These are phyloP conservation scores for Trypanosoma theileri DNA, from an alignment of 208 protist genomes.

Conservation along the genomic window DNA sequence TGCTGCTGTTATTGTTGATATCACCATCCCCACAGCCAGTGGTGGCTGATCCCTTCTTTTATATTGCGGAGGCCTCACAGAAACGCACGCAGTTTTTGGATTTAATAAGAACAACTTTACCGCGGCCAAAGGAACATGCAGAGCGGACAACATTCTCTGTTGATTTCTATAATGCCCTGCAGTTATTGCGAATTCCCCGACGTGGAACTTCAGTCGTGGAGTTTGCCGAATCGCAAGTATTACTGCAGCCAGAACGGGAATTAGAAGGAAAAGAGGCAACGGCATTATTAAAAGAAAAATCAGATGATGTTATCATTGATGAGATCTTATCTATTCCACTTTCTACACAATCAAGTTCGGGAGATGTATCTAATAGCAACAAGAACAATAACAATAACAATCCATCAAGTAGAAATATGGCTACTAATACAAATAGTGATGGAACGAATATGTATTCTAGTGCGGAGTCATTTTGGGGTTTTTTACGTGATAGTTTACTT, in stretches of 20 bases:
- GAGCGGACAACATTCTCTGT: constrained; percentile 27
- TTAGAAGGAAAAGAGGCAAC: constrained; percentile 5
- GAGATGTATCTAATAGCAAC: no score
- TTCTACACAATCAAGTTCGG: no score
- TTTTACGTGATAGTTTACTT: neutral
- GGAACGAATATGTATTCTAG: no score
- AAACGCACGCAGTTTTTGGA: neutral
- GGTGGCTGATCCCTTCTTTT: neutral
- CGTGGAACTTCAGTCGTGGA: neutral
- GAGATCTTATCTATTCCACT: neutral
- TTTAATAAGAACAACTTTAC: neutral
- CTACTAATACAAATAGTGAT: no score
- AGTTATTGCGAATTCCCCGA: constrained; percentile 30
- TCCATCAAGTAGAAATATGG: neutral
- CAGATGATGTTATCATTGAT: constrained; percentile 8
- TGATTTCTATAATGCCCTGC: constrained; percentile 46
- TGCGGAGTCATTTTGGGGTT: no score
- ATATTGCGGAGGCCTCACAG: neutral
- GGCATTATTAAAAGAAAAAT: neutral
- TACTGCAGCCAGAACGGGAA: constrained; percentile 5
- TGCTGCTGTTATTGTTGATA: no score
- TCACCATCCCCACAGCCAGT: no score
- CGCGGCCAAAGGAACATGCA: constrained; percentile 30
- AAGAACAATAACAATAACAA: neutral
- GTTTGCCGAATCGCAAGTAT: neutral